phyloP scores from a whole-genome alignment of 257 asterid genomes.

The Salvia splendens region DNA sequence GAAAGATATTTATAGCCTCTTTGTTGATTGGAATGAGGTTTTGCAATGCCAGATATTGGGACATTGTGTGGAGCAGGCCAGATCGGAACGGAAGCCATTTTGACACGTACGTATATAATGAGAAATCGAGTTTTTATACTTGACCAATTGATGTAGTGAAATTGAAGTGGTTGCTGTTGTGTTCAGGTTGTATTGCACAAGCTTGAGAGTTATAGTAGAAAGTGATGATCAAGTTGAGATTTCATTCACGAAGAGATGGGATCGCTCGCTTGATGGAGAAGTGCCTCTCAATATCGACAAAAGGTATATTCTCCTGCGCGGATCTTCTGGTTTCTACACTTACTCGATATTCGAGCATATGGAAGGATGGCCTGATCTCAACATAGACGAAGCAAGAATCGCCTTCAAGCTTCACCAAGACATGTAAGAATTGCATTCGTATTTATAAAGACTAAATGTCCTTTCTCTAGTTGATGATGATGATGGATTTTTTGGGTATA shows the following conservation, averaged over 20 bases:
- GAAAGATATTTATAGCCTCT: background rate
- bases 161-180: too few relatives aligned
- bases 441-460: background rate
- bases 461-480: background rate
- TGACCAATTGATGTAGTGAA: too few relatives aligned
- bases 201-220: slow-evolving; percentile 43
- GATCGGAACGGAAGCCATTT: slow-evolving; percentile 29
- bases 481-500: slow-evolving; percentile 23
- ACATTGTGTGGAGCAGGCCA: slow-evolving; percentile 58
- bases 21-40: background rate
- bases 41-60: slow-evolving; percentile 66
- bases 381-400: slow-evolving; percentile 58
- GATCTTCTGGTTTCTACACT: slow-evolving; percentile 66
- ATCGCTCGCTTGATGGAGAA: slow-evolving; percentile 19
- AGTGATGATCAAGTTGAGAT: slow-evolving; percentile 53
- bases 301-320: slow-evolving; percentile 60
- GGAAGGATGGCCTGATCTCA: slow-evolving; percentile 76
- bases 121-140: too few relatives aligned
- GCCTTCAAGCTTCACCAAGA: slow-evolving; percentile 67
- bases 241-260: slow-evolving; percentile 62
- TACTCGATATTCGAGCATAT: slow-evolving; percentile 66
- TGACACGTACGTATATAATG: slow-evolving; percentile 36
- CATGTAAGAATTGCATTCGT: slow-evolving; percentile 22
- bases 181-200: slow-evolving; percentile 41
- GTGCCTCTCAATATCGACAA: slow-evolving; percentile 57